Percentiles rank a stretch among this genome's conserved stretches.
Evolutionary conservation across 257 asterid genomes (phyloP).

Genomic region (Solanum virginianum): DNA sequence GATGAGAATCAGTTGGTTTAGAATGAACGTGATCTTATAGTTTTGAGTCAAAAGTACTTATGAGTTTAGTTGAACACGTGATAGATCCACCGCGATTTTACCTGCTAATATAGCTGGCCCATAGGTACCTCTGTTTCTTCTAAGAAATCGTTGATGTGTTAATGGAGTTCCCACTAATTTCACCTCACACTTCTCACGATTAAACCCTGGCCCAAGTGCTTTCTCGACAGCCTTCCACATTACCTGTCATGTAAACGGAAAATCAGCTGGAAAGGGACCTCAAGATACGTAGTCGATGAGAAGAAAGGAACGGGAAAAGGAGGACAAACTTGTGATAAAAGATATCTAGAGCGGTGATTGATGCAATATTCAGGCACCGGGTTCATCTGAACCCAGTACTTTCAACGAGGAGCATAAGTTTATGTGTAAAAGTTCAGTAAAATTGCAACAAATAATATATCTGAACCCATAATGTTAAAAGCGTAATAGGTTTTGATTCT

Average conservation of each 20-base stretch:
- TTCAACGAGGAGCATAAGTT: not conserved
- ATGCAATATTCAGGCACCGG: not conserved
- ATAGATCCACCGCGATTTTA: not conserved
- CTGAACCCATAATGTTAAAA: not conserved
- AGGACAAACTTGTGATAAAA: not conserved
- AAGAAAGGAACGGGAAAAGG: not conserved
- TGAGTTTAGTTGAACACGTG: not conserved
- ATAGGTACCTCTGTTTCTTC: slow-evolving; percentile 76
- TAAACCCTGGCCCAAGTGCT: slow-evolving; percentile 70
- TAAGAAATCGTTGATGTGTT: slow-evolving; percentile 74
- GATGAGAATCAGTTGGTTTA: not conserved
- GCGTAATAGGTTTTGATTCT: not conserved
- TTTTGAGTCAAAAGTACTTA: not conserved
- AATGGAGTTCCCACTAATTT: slow-evolving; percentile 82
- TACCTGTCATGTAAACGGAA: slow-evolving; percentile 27
- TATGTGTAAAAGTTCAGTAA: not conserved
- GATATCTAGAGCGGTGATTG: not conserved
- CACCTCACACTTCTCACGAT: slow-evolving; percentile 72
- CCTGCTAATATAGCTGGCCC: slow-evolving; percentile 73
- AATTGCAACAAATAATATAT: not conserved
- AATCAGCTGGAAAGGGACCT: not conserved
- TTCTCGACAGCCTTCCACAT: slow-evolving; percentile 95
- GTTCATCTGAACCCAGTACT: not conserved
- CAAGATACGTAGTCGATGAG: not conserved
- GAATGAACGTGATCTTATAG: not conserved